Evolutionary conservation across 2,329 filamentous ascomycete species (phyloP), one percentile per base, ranked within the genome.

Genomic region (Calonectria fujianensis): DNA sequence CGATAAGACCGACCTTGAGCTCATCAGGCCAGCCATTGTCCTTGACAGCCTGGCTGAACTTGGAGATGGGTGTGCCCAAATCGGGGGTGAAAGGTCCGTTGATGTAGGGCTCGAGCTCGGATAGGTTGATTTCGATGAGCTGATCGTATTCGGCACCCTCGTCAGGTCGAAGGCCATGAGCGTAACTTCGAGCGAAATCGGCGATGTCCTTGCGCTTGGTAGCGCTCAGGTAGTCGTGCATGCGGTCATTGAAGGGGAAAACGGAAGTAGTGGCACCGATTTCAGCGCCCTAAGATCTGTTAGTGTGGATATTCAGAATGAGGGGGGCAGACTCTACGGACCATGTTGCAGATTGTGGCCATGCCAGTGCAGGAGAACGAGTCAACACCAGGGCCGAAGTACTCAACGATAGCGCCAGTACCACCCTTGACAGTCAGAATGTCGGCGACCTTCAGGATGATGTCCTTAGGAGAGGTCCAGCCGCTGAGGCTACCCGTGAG

Each of bases 361-460:
- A 96, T 96, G 82, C 96, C 96, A 77, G 96, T 98, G 82, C 92
- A 93, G 73, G 92, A 94, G 48, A 98, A 96, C 89, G 50, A 89
- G 72, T 94, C 88, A 39, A 93, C 92, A 87, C 94, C 94, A 79
- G 61, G 41, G 31, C 61, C 90, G 81, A 90, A 88, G 84, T 96
- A 96, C 85, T 96, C 94, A 52, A 96, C 91, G 80, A 98, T 98
- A 67, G 94, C 93, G 81, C 96, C 97, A 84, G 97, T 99, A 82
- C 97, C 97, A 85, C 97, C 97, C 91, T 98, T 98, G 83, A 99
- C 97, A 66, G 97, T 98, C 52, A 98, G 91, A 79, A 98, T 97
- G 83, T 96, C 97, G 80, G 97, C 97, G 78, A 98, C 94, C 93
- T 98, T 98, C 73, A 98, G 91, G 83, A 99, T 99, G 78, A 99